Conservation (phyloP, 2,329 filamentous ascomycete genomes). For the Aureobasidium sp. region DNA sequence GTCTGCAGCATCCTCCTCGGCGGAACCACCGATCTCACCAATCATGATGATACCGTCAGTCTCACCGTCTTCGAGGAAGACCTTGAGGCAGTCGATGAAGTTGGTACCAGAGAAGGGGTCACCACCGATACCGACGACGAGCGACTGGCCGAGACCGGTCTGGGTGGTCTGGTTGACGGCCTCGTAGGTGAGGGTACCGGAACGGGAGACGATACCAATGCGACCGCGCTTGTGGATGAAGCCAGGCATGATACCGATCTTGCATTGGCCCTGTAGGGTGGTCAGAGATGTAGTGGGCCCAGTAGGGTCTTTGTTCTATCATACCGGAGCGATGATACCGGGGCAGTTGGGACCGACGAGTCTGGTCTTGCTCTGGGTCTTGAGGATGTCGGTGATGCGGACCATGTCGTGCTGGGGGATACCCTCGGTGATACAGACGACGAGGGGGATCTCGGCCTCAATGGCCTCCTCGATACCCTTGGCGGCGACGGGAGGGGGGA, state of each 20-base stretch:
- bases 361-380: slow-evolving; percentile 94
- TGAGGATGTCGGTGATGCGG: slow-evolving; percentile 94
- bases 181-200: slow-evolving; percentile 97
- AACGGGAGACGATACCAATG: slow-evolving; percentile 96
- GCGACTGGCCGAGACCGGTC: slow-evolving; percentile 91
- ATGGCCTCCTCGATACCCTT: slow-evolving; percentile 96
- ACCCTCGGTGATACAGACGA: slow-evolving; percentile 97
- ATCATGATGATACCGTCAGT: slow-evolving; percentile 99
- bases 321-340: slow-evolving; percentile 78
- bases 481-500: slow-evolving; percentile 90
- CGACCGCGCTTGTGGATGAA: slow-evolving; percentile 99
- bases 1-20: slow-evolving; percentile 96
- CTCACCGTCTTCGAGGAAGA: slow-evolving; percentile 92
- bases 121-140: slow-evolving; percentile 96
- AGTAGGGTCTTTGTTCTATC: not conserved
- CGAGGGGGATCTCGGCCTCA: slow-evolving; percentile 82
- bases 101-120: slow-evolving; percentile 98
- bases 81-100: slow-evolving; percentile 98
- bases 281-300: not conserved
- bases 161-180: slow-evolving; percentile 99
- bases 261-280: slow-evolving; percentile 74
- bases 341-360: slow-evolving; percentile 97
- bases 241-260: slow-evolving; percentile 99
- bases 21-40: slow-evolving; percentile 94
- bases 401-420: slow-evolving; percentile 99